Evolutionary conservation across 345 rosid genomes (phyloP).

Genomic region (Excoecaria cochinchinensis): DNA sequence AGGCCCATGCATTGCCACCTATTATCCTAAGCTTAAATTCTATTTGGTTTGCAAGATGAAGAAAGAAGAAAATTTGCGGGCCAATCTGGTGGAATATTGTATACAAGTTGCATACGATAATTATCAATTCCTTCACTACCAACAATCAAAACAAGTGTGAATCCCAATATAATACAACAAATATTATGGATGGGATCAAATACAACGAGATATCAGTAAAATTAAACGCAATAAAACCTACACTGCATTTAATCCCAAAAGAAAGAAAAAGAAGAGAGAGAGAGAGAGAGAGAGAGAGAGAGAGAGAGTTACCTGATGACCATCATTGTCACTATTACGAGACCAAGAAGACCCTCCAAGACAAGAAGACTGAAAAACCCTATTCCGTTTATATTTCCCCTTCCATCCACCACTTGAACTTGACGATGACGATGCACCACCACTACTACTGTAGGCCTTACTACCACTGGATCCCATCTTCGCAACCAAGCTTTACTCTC

Average conservation of each 20-base stretch:
- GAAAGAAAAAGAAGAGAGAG: background rate
- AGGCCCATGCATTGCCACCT: background rate
- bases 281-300: slow-evolving; percentile 1
- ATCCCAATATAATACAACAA: background rate
- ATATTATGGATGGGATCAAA: background rate
- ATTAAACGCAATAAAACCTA: background rate
- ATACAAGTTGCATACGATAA: background rate
- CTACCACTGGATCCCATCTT: slow-evolving; percentile 84
- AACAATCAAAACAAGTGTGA: background rate
- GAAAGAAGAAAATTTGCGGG: background rate
- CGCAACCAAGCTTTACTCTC: background rate
- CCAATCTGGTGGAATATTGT: background rate
- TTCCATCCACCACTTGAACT: slow-evolving; percentile 32
- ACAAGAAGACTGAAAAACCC: slow-evolving; percentile 69
- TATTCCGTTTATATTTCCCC: slow-evolving; percentile 47
- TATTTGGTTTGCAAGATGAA: background rate
- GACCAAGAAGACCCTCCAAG: slow-evolving; percentile 67
- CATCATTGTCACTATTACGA: slow-evolving; percentile 32
- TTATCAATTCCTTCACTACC: background rate
- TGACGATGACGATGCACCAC: slow-evolving; percentile 35
- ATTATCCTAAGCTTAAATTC: no score
- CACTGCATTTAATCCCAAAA: background rate
- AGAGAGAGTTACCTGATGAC: slow-evolving; percentile 39
- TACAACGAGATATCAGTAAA: no score
- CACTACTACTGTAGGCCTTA: slow-evolving; percentile 37